These are phyloP conservation scores for Globisporangium megalacanthum DNA, from an alignment of 352 stramenopile genomes.

Conservation along the genomic window DNA sequence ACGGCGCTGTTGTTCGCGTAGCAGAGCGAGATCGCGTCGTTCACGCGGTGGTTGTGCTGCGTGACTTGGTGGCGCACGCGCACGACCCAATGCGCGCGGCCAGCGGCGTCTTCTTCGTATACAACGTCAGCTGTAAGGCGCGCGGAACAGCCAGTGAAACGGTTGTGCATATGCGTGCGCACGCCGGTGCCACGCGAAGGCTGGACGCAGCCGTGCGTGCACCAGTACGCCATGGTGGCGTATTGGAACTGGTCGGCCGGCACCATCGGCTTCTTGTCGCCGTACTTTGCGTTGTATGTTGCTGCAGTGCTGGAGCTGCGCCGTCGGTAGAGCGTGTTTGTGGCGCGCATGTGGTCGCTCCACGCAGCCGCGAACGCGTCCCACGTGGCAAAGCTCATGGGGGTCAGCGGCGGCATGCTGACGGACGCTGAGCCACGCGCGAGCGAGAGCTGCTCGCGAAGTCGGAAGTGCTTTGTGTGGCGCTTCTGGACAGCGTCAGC, in stretches of 20 bases:
- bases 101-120: slow-evolving; percentile 30
- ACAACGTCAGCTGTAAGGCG: slow-evolving; percentile 73
- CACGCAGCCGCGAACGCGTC: slow-evolving; percentile 63
- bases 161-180: slow-evolving; percentile 70
- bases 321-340: slow-evolving; percentile 73
- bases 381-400: slow-evolving; percentile 54
- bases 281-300: slow-evolving; percentile 75
- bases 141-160: slow-evolving; percentile 71
- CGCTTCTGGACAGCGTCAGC: slow-evolving; percentile 43
- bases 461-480: slow-evolving; percentile 78
- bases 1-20: slow-evolving; percentile 80
- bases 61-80: slow-evolving; percentile 75
- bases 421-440: slow-evolving; percentile 37
- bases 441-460: slow-evolving; percentile 65
- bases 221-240: slow-evolving; percentile 83
- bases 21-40: slow-evolving; percentile 70
- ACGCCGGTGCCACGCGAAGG: slow-evolving; percentile 63
- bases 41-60: slow-evolving; percentile 74
- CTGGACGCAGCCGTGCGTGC: slow-evolving; percentile 78
- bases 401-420: slow-evolving; percentile 40
- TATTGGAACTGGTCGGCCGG: slow-evolving; percentile 72
- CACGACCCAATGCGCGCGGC: slow-evolving; percentile 38
- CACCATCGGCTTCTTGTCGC: slow-evolving; percentile 64
- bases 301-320: slow-evolving; percentile 64
- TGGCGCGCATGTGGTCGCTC: slow-evolving; percentile 57